Base-by-base conservation (phyloP, 805 yeast species). In the Cyberlindnera petersonii region DNA sequence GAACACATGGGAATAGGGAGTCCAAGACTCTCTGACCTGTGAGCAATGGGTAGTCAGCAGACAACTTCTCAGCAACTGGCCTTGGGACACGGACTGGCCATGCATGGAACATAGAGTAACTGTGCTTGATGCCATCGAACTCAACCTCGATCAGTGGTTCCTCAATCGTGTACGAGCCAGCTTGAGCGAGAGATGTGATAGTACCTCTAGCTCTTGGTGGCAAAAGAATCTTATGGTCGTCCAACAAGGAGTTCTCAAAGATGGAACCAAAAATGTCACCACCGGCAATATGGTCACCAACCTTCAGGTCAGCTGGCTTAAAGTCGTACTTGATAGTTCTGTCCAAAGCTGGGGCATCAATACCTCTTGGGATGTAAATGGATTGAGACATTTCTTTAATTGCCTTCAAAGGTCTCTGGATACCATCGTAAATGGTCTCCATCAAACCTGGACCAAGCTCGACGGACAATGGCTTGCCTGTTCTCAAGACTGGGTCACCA, bases 51-150 rank as follows among this genome's bases (percentile, higher is more conserved):
- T 84, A 78, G 67, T 91, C 93, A 30, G 98, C 98, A 45, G 95
- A 71, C 48, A 87, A 69, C 63, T 91, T 88, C 66, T 88, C 94
- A 36, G 97, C 84, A 33, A 91, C 98, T 14, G 99, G 98, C 71
- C 99, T 83, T 56, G 99, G 98, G 31, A 89, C 96, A 75, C 99
- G 88, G 47, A 93, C 98, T 26, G 99, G 99, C 99, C 99, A 93
- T 21, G 96, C 82, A 68, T 93, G 99, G 83, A 79, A 87, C 96
- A 93, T 88, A 31, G 94, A 74, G 72, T 86, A 91, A 35, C 75
- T 72, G 52, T 74, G 75, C 52, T 75, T 84, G 59, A 78, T 75
- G 52, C 97, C 98, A 47, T 88, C 91, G 57, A 89, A 93, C 68
- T 93, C 98, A 44, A 93, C 86, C 69, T 93, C 98, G 53, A 93